A percentile compares a stretch with the other conserved stretches of the same genome.
Conservation (phyloP, 2,329 filamentous ascomycete genomes). For the Aspergillus sclerotialis region DNA sequence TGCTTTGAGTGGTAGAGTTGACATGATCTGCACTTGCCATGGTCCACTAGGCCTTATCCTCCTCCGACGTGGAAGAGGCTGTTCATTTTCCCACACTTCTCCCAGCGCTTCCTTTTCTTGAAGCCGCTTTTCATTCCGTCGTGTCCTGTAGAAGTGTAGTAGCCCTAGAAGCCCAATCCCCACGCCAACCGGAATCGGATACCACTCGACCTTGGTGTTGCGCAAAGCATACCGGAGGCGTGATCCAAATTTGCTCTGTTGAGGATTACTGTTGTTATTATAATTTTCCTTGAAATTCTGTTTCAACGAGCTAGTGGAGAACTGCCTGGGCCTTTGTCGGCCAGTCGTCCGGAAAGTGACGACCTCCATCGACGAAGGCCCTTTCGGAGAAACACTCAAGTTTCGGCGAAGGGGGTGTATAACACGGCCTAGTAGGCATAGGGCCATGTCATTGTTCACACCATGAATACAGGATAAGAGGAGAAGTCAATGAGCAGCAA, state of each 20-base stretch:
- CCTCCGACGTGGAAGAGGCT: slow-evolving; percentile 46
- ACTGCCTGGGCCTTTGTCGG: slow-evolving; percentile 23
- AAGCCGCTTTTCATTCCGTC: slow-evolving; percentile 40
- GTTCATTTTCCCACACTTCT: slow-evolving; percentile 27
- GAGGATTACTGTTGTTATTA: slow-evolving; percentile 23
- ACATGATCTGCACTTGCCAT: slow-evolving; percentile 93
- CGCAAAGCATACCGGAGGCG: slow-evolving; percentile 53
- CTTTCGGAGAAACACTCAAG: slow-evolving; percentile 13
- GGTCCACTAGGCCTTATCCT: slow-evolving; percentile 75
- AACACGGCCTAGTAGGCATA: slow-evolving; percentile 23
- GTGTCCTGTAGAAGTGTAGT: slow-evolving; percentile 76
- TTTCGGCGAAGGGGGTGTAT: slow-evolving; percentile 15
- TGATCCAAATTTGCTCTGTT: slow-evolving; percentile 49
- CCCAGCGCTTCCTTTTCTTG: slow-evolving; percentile 40
- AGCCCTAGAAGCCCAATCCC: slow-evolving; percentile 79
- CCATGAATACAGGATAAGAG: slow-evolving; percentile 13
- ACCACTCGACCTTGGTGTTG: slow-evolving; percentile 72
- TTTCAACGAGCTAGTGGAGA: slow-evolving; percentile 31
- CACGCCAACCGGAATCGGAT: slow-evolving; percentile 79
- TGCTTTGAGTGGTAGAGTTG: slow-evolving; percentile 82
- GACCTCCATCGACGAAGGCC: slow-evolving; percentile 24
- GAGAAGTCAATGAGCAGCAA: too few species aligned
- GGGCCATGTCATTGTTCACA: slow-evolving; percentile 26
- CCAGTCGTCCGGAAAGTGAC: slow-evolving; percentile 25
- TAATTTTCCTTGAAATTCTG: slow-evolving; percentile 34